Evolutionary conservation across 305 asterid genomes (phyloP).

Genomic region (Fraxinus greggii): DNA sequence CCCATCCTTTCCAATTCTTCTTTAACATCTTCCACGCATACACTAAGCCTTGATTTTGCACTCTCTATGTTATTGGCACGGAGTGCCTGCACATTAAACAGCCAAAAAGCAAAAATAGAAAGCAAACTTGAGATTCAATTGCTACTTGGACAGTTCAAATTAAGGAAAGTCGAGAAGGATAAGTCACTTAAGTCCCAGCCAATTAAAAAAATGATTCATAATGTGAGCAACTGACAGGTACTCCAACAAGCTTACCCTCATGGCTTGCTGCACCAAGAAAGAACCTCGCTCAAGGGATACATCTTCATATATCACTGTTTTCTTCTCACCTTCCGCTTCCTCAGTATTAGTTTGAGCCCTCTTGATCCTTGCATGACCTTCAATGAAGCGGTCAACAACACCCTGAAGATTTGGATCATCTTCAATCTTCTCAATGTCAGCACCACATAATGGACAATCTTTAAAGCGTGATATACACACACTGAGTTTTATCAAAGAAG

Average conservation of each 20-base stretch:
- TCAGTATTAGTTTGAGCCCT: slow-evolving; percentile 65
- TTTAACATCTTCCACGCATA: slow-evolving; percentile 82
- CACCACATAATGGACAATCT: slow-evolving; percentile 96
- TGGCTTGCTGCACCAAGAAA: slow-evolving; percentile 95
- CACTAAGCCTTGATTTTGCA: slow-evolving; percentile 82
- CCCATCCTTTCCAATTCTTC: slow-evolving; percentile 75
- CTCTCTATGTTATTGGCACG: slow-evolving; percentile 86
- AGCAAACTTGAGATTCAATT: not conserved
- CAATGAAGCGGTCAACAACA: slow-evolving; percentile 88
- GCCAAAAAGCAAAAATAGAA: slow-evolving; percentile 16
- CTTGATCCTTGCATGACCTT: slow-evolving; percentile 96
- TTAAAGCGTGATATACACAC: slow-evolving; percentile 76
- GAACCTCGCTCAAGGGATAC: slow-evolving; percentile 90
- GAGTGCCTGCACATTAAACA: slow-evolving; percentile 61
- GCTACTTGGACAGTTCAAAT: not conserved
- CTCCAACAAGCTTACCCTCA: slow-evolving; percentile 63
- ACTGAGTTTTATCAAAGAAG: slow-evolving; percentile 44
- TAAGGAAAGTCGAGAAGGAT: not conserved
- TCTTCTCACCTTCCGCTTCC: slow-evolving; percentile 51
- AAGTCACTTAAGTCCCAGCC: not conserved
- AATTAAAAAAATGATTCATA: not conserved
- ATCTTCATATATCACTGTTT: slow-evolving; percentile 82
- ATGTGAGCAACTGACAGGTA: not conserved
- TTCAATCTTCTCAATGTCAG: slow-evolving; percentile 90
- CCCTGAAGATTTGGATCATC: slow-evolving; percentile 76